These are phyloP conservation scores for Perkinsus chesapeaki DNA, from an alignment of 169 alveolate species.

Conservation along the genomic window DNA sequence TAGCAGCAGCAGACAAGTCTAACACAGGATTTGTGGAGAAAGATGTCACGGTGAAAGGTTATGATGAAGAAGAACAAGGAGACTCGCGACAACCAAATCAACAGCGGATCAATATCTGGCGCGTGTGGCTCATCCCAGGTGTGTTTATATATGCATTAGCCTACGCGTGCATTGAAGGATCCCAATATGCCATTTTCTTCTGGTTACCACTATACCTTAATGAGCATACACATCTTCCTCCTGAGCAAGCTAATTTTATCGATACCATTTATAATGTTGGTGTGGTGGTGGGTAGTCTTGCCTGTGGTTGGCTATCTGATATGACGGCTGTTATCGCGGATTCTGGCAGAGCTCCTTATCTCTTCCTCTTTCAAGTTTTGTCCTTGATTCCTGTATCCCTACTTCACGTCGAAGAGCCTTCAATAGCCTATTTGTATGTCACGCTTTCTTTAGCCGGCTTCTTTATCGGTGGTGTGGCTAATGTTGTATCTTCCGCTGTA, in stretches of 20 bases:
- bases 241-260: conserved; percentile 4
- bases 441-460: conserved; percentile 12
- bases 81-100: background rate
- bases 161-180: conserved; percentile 25
- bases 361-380: background rate
- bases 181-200: conserved; percentile 15
- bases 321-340: background rate
- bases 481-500: conserved; percentile 19
- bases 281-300: conserved; percentile 13
- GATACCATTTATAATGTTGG: conserved; percentile 24
- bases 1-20: too few relatives aligned
- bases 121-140: conserved; percentile 41
- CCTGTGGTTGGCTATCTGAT: conserved; percentile 24
- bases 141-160: conserved; percentile 30
- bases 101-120: conserved; percentile 22
- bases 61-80: background rate
- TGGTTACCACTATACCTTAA: conserved; percentile 1
- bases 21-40: too few relatives aligned
- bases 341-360: background rate
- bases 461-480: conserved; percentile 27
- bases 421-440: background rate
- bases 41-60: too few relatives aligned
- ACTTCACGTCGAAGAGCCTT: background rate
- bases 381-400: background rate
- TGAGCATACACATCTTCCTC: background rate